phyloP scores from a whole-genome alignment of 2,329 filamentous ascomycete species.

The Talaromyces atroroseus region DNA sequence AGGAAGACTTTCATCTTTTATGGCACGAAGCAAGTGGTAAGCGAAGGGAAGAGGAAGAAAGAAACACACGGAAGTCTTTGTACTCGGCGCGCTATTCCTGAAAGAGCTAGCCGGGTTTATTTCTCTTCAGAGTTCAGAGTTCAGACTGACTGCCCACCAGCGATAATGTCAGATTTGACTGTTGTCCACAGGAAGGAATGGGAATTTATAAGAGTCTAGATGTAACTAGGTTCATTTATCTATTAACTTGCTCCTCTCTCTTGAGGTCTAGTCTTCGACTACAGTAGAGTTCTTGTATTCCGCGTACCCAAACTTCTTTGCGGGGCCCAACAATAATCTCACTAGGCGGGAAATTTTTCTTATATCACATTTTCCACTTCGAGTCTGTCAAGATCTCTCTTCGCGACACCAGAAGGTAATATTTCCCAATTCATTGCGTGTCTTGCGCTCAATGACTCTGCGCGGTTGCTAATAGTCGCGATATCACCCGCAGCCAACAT shows the following conservation, averaged over 20 bases:
- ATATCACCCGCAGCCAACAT: slow-evolving; percentile 5
- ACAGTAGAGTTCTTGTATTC: background rate
- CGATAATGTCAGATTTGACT: background rate
- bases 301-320: background rate
- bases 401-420: background rate
- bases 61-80: too few species aligned
- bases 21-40: too few species aligned
- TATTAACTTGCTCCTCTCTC: background rate
- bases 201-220: background rate
- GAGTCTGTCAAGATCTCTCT: background rate
- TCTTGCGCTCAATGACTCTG: background rate
- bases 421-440: background rate
- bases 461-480: background rate
- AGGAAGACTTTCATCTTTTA: slow-evolving; percentile 61
- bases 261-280: background rate
- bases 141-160: too few species aligned
- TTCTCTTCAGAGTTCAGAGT: background rate
- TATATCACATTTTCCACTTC: slow-evolving; percentile 4
- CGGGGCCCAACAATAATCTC: slow-evolving; percentile 9
- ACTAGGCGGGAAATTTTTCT: slow-evolving; percentile 10
- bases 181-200: background rate
- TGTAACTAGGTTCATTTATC: too few species aligned
- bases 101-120: background rate
- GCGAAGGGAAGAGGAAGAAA: too few species aligned
- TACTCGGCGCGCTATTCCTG: background rate